Evolutionary conservation across 345 rosid species (phyloP), one percentile per base, ranked within the genome.

Genomic region (Physaria fendleri): DNA sequence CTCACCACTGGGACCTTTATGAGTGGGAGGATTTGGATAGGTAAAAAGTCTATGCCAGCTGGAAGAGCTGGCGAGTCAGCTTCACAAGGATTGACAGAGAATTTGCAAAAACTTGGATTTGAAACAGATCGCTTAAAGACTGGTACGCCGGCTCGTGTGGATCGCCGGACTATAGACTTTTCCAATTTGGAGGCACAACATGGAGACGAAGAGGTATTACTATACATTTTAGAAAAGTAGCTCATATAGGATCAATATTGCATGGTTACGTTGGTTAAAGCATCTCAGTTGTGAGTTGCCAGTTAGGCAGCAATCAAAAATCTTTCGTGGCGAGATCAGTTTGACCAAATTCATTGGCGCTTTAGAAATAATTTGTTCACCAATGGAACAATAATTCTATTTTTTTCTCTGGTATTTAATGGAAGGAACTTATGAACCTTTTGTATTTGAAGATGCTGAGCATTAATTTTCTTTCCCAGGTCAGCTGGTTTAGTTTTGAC

Each of bases 41-140:
- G 97, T 73, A 84, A 76, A 72, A 86, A 90, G 68, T 86, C 91
- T 44, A 84, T 92, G 91, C 83, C 90, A 34, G 95, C 98, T 11
- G 98, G 98, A 70, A 81, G 98, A 81, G 98, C 98, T 74, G 98
- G 98, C 2, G 98, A 92, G 64, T 84, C 98, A n/a, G 87, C 95
- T 73, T 88, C 98, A 27, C 84, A 86, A 61, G 97, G 98, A 33
- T 72, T 92, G 78, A 88, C 98, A 25, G 97, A 92, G 76, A 92
- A 86, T 70, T 80, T 92, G 79, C 95, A 80, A 60, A 33, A 33
- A 60, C 85, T 86, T 46, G 98, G 97, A 55, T 92, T 88, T 88
- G 98, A 86, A 81, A 83, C 89, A 23, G 94, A 92, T 68, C 76
- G 91, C 44, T 71, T 92, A 49, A 92, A 92, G 75, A 92, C 97